Conservation (phyloP, 495 filamentous ascomycete genomes). For the Beverwykella pulmonaria region DNA sequence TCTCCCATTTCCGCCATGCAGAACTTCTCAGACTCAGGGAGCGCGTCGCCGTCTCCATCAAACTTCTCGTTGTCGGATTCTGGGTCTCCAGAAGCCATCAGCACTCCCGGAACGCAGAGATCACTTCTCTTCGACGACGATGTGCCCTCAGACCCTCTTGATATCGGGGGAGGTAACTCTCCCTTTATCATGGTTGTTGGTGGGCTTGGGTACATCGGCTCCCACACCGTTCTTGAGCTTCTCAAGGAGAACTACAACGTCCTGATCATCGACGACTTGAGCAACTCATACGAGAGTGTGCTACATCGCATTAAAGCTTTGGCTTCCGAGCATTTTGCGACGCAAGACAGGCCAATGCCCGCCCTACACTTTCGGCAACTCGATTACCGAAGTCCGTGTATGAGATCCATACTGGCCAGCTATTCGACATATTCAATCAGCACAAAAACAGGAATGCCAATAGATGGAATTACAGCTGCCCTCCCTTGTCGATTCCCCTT, state of each 20-base stretch:
- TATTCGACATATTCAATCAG: constrained; percentile 28
- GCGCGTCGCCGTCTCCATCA: constrained; percentile 30
- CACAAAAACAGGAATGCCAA: constrained; percentile 5
- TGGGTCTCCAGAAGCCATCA: constrained; percentile 25
- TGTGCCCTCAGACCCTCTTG: constrained; percentile 37
- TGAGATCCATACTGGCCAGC: constrained; percentile 37
- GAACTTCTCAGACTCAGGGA: constrained; percentile 16
- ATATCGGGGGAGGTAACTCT: constrained; percentile 26
- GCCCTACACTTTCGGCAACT: constrained; percentile 58
- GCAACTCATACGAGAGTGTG: constrained; percentile 60
- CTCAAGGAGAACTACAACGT: constrained; percentile 65
- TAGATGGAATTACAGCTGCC: constrained; percentile 2
- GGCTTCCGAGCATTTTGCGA: constrained; percentile 53
- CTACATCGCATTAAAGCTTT: constrained; percentile 57
- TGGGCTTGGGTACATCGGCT: constrained; percentile 69
- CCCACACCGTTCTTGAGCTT: constrained; percentile 64
- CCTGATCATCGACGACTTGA: constrained; percentile 65
- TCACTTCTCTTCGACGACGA: constrained; percentile 43
- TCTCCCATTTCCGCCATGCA: constrained; percentile 25
- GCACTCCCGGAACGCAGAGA: constrained; percentile 38
- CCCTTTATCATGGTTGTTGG: constrained; percentile 61
- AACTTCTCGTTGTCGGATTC: constrained; percentile 31
- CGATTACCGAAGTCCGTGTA: constrained; percentile 55
- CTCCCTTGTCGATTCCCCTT: constrained; percentile 12
- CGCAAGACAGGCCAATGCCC: constrained; percentile 48